Evolutionary conservation across 1,139 yeast species (phyloP).

Genomic region (Wickerhamomyces sp.): DNA sequence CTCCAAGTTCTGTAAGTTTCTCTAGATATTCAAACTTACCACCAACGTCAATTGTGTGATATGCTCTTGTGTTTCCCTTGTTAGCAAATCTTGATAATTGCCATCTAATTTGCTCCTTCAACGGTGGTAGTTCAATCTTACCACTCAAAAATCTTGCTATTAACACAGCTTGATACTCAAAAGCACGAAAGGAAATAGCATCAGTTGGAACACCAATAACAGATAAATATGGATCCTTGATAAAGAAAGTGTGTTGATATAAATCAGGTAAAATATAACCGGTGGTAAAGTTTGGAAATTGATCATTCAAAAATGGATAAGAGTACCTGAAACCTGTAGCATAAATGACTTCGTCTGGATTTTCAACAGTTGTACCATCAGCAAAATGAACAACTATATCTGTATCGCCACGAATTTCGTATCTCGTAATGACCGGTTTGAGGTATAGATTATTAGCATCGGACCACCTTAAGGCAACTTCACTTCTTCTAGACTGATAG

Average conservation of each 20-base stretch:
- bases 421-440: constrained; percentile 16
- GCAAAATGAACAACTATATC: constrained; percentile 27
- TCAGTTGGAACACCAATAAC: constrained; percentile 41
- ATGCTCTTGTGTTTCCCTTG: constrained; percentile 31
- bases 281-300: constrained; percentile 27
- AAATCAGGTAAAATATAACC: constrained; percentile 25
- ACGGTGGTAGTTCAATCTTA: constrained; percentile 26
- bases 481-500: constrained; percentile 19
- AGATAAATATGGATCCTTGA: constrained; percentile 34
- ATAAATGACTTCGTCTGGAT: constrained; percentile 32
- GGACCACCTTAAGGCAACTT: constrained; percentile 6
- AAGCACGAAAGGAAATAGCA: constrained; percentile 33
- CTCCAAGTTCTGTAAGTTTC: constrained; percentile 26
- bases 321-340: constrained; percentile 44
- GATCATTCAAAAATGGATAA: constrained; percentile 36
- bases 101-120: constrained; percentile 33
- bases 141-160: constrained; percentile 33
- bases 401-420: constrained; percentile 9
- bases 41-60: constrained; percentile 33
- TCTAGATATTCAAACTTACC: constrained; percentile 26
- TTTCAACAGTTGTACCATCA: constrained; percentile 28
- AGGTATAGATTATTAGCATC: constrained; percentile 9
- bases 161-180: constrained; percentile 39
- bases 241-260: constrained; percentile 36
- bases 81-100: constrained; percentile 23